Evolutionary conservation across 208 protist species (phyloP).

Genomic region (Crithidia sp.): DNA sequence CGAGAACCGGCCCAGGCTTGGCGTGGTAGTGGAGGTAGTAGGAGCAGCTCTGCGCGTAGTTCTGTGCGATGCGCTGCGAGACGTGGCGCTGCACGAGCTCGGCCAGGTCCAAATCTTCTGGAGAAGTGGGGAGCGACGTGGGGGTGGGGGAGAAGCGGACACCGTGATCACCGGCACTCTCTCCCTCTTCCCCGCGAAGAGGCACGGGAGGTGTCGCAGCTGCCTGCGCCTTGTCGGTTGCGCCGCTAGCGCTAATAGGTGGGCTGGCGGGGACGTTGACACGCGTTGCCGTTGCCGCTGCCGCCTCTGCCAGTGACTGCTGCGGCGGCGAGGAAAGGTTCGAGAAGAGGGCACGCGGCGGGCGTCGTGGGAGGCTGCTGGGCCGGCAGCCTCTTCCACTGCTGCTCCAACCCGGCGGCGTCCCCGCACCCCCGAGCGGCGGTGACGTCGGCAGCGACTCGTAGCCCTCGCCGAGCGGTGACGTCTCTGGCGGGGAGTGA

Average conservation of each 20-base stretch:
- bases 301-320: not conserved
- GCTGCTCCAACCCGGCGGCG: not conserved
- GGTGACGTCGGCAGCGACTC: conserved; percentile 6
- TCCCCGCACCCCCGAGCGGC: not conserved
- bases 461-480: not conserved
- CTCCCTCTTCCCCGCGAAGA: not conserved
- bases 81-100: conserved; percentile 22
- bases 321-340: conserved; percentile 15
- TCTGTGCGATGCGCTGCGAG: conserved; percentile 16
- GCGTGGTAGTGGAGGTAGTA: conserved; percentile 23
- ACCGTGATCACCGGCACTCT: too few species aligned
- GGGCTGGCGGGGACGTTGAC: not conserved
- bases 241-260: too few species aligned
- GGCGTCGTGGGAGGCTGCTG: conserved; percentile 8
- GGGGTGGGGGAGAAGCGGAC: not conserved
- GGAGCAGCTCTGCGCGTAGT: conserved; percentile 24
- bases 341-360: conserved; percentile 18
- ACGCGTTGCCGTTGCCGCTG: not conserved
- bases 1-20: not conserved
- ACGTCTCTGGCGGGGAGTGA: not conserved
- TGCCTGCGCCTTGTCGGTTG: too few species aligned
- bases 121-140: conserved; percentile 10
- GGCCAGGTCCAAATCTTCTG: conserved; percentile 9
- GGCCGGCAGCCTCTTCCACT: not conserved
- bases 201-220: not conserved